Evolutionary conservation across 1,284 basidiomycete species (phyloP), one percentile per base, ranked within the genome.

Genomic region (Agaricales sp.): DNA sequence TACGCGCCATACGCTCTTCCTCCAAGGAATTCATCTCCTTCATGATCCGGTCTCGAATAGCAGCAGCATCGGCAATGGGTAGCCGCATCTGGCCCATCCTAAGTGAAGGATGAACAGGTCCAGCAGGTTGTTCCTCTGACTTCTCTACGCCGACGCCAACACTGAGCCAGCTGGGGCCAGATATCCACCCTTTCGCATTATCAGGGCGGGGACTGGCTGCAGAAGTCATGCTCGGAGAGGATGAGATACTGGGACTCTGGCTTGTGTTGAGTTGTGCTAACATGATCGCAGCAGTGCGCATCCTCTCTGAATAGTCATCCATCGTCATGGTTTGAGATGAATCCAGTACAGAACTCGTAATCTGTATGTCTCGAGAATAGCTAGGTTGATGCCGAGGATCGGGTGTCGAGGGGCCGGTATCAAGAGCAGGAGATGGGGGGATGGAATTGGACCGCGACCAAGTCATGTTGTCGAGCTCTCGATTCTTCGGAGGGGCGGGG

Each of bases 281-380:
- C 95, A 99, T 98, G 58, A 99, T 86, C 2, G 96, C 95, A 1
- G 95, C 95, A 8, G 93, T 98, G 13, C 92, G 83, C 95, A 99
- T 99, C 41, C 95, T 81, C 59, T 97, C 91, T 0, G 95, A 95
- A 63, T 99, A 99, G 58, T 99, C 95, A 60, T 99, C 94, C 23
- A 99, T 70, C 1, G 84, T 85, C 16, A 80, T 58, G 18, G 55
- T 45, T n/a, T 47, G 45, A 11, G 39, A 41, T 41, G 39, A 8
- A 37, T 63, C 63, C 26, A 30, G 46, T 24, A 43, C 38, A 37
- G 47, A 13, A 39, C 24, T 54, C 18, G 6, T 20, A 6, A 16
- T n/a, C 8, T 16, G n/a, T 8, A 20, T 20, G 16, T 41, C 39
- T 51, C 35, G 53, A 48, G 30, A 48, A 12, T 57, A 56, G 13